These are phyloP conservation scores for Penicillium verhagenii DNA, from an alignment of 495 filamentous ascomycete species.

Conservation along the genomic window DNA sequence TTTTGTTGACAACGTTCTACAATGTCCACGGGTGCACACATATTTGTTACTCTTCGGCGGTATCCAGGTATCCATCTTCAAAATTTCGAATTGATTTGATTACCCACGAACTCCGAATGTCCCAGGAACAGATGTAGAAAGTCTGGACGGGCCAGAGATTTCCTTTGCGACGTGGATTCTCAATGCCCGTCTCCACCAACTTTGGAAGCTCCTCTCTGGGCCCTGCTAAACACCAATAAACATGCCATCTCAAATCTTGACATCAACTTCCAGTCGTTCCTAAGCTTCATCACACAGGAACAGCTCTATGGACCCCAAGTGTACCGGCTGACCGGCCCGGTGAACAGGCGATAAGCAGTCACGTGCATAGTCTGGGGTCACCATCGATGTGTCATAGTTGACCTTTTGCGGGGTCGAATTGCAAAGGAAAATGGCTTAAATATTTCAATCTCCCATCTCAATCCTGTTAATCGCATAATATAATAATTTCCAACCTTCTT, in stretches of 20 bases:
- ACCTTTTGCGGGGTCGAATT: not conserved
- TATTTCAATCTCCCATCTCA: not conserved
- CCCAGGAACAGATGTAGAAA: no score
- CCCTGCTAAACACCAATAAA: no score
- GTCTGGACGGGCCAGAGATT: no score
- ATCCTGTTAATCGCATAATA: not conserved
- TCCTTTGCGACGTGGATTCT: no score
- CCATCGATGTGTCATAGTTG: not conserved
- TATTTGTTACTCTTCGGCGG: not conserved
- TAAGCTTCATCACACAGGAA: not conserved
- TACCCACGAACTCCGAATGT: no score
- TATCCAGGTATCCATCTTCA: no score
- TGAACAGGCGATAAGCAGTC: constrained; percentile 2
- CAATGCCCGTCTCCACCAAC: no score
- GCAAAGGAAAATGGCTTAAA: not conserved
- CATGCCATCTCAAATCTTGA: no score
- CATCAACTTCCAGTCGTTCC: not conserved
- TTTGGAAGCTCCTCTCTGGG: no score
- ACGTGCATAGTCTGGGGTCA: not conserved
- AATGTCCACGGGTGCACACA: no score
- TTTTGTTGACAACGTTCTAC: no score
- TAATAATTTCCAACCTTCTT: not conserved
- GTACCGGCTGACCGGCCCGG: constrained; percentile 15
- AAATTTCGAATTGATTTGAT: no score
- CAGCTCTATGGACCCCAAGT: not conserved